Evolutionary conservation across 495 filamentous ascomycete genomes (phyloP), one percentile per base, ranked within the genome.

Genomic region (Aspergillus cristatus): DNA sequence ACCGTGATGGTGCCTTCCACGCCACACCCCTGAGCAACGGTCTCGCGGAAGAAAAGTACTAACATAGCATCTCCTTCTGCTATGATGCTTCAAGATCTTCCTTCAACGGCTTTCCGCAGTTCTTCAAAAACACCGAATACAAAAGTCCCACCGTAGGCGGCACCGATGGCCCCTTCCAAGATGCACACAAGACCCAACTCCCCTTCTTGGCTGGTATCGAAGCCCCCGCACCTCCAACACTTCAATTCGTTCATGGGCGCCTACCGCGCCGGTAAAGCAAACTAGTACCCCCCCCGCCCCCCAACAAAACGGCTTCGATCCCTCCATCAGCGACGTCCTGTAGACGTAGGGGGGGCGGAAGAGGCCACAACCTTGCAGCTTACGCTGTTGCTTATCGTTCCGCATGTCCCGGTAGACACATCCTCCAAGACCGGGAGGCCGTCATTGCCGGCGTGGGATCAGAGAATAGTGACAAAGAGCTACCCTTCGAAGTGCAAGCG

Each of bases 201-300:
- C 34, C 35, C 58, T 43, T 65, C 57, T 33, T 65, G 64, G 35
- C 20, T 45, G 58, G 6, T 46, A 48, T 3, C 28, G 41, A 8
- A 42, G 61, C 37, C 61, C 57, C 3, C 34, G 14, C 1, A 38
- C 48, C n/a, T 50, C 38, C 12, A 37, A 45, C 49, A 62, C 11
- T 75, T 78, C 56, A 72, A 64, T 45, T 51, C 62, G 35, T 63
- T 68, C 45, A 75, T 76, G 71, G 52, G 54, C 5, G 72, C 54
- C n/a, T 75, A 70, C 46, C 53, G 54, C 28, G 57, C 64, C 1
- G 73, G 71, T 0, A 58, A 65, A 3, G 58, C 71, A 6, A 62
- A 55, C 17, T 77, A 71, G 73, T 63, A 72, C 44, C 46, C 72
- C 65, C 39, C 68, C 70, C 1, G 57, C 72, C 1, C 33, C 1